Conservation (phyloP, 108 stramenopile genomes). For the Chaetoceros muelleri region DNA sequence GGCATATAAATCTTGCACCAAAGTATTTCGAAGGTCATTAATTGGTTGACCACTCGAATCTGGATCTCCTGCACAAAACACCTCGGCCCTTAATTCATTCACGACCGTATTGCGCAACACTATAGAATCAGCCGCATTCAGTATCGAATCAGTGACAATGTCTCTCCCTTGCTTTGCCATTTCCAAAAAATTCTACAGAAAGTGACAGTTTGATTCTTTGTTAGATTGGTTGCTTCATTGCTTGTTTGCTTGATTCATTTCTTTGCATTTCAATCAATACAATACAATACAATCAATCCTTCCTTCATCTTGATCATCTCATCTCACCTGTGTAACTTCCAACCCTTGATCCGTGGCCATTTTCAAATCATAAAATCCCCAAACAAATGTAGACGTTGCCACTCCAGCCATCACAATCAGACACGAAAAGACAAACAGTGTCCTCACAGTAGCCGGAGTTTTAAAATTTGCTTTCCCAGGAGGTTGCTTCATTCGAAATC, state of each 20-base stretch:
- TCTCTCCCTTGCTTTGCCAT: background rate
- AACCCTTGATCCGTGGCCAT: background rate
- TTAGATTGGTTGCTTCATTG: too few species aligned
- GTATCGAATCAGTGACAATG: background rate
- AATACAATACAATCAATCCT: background rate
- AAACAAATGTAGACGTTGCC: background rate
- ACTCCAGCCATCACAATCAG: background rate
- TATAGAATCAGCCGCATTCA: background rate
- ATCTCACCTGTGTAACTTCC: background rate
- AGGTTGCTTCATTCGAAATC: constrained; percentile 2
- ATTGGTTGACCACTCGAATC: background rate
- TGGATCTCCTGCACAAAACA: background rate
- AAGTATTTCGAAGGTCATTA: background rate
- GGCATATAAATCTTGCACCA: background rate
- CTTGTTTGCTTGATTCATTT: too few species aligned
- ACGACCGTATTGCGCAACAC: background rate
- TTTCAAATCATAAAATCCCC: background rate
- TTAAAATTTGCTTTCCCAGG: background rate
- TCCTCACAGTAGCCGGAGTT: background rate
- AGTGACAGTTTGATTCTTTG: background rate
- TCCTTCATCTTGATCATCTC: background rate
- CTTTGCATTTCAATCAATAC: too few species aligned
- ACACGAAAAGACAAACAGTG: background rate
- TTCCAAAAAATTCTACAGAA: background rate
- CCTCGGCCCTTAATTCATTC: background rate